Evolutionary conservation across 805 yeast genomes (phyloP), one percentile per base, ranked within the genome.

Genomic region (Yarrowia osloensis): DNA sequence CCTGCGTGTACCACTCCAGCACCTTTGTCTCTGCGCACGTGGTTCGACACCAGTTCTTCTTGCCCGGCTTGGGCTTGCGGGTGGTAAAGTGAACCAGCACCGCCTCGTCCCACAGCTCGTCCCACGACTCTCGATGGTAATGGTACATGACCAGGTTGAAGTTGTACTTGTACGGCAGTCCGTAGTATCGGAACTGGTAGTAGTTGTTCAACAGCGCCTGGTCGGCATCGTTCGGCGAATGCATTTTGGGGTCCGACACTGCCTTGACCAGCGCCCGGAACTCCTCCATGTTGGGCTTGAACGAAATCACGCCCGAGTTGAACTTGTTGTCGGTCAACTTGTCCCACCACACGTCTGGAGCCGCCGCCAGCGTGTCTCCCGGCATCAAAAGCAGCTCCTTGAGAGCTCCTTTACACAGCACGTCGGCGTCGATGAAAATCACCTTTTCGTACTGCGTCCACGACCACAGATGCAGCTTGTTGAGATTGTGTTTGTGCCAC

Each of bases 381-480:
- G 74, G 74, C 49, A 69, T 68, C 19, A 66, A 59, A n/a, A 72
- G 70, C 28, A 72, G 52, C 57, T 72, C 74, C n/a, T 61, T 61
- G 24, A 61, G 52, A 2, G 66, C 39, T 0, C 66, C 66, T 44
- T 61, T 61, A 7, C 66, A 61, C 52, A 85, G 76, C 13, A 85
- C 82, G 71, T 85, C 88, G 15, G 85, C 81, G 72, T 85, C 88
- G 50, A 85, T 74, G 70, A 82, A 85, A 39, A 85, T 80, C 4
- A 85, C 74, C 54, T 76, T 78, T 19, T 78, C 65, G 71, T 69
- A 79, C 66, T 78, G 79, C 31, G 76, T 73, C 67, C 81, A 80
- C 29, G 75, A 73, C 90, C 90, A 88, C 35, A 85, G 76, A 59
- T 81, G 78, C 35, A 88, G 75, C 73, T 88, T 88, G 33, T 89